Percentiles rank a stretch among this genome's conserved stretches.
phyloP scores from a whole-genome alignment of 768 basidiomycete species.

The Leccinum disarticulatum region DNA sequence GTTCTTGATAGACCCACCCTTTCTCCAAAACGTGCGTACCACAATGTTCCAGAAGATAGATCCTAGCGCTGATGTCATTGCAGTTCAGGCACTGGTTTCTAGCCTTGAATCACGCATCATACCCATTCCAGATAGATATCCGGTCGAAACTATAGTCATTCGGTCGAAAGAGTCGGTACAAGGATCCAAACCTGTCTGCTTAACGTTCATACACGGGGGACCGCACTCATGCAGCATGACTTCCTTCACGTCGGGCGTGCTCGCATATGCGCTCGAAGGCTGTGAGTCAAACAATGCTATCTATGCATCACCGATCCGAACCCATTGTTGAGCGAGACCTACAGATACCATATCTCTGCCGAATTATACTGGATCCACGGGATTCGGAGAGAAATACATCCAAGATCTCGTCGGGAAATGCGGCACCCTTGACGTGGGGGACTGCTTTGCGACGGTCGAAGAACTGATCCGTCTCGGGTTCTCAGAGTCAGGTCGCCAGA shows the following conservation, averaged over 20 bases:
- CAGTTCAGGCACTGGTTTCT: constrained; percentile 47
- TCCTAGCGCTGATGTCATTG: neutral
- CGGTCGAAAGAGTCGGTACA: constrained; percentile 25
- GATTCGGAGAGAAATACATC: constrained; percentile 64
- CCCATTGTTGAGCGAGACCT: neutral
- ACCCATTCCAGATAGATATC: constrained; percentile 47
- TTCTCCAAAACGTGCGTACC: constrained; percentile 38
- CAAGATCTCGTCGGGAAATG: constrained; percentile 55
- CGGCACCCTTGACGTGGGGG: constrained; percentile 63
- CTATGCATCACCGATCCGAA: neutral
- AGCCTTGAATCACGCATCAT: constrained; percentile 44
- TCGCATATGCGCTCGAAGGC: constrained; percentile 55
- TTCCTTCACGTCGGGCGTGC: constrained; percentile 43
- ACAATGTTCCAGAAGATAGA: neutral
- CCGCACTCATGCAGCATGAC: constrained; percentile 54
- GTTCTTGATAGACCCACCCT: constrained; percentile 46
- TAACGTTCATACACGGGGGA: constrained; percentile 62
- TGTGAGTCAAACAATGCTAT: constrained; percentile 42
- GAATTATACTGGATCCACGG: constrained; percentile 69
- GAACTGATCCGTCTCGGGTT: constrained; percentile 52
- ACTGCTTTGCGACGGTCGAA: constrained; percentile 55
- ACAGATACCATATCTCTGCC: constrained; percentile 58
- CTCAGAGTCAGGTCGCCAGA: constrained; percentile 49
- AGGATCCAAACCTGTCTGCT: constrained; percentile 40
- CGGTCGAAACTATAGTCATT: constrained; percentile 57